phyloP scores from a whole-genome alignment of 2,329 filamentous ascomycete genomes.

The Coniochaeta sp. region DNA sequence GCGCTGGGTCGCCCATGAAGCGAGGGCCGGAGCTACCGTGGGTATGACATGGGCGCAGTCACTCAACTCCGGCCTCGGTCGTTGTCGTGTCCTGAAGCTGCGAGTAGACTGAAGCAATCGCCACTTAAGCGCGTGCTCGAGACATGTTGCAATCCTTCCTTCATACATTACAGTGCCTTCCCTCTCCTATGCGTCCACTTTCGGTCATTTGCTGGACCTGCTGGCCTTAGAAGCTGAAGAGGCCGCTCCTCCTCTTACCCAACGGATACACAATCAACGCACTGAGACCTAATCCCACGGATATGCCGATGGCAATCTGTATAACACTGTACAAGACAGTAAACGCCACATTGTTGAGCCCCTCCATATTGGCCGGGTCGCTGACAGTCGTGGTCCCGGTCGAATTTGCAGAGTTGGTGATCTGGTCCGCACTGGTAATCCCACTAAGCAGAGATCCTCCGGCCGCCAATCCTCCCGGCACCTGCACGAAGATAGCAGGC shows the following conservation, averaged over 20 bases:
- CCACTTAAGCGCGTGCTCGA: too few relatives aligned
- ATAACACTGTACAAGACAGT: conserved; percentile 51
- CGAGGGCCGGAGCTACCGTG: background rate
- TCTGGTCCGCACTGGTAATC: conserved; percentile 47
- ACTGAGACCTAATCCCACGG: conserved; percentile 52
- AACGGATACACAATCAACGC: conserved; percentile 48
- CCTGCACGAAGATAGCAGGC: conserved; percentile 74
- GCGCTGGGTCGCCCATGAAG: background rate
- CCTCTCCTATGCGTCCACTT: too few relatives aligned
- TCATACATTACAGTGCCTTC: too few relatives aligned
- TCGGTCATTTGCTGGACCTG: too few relatives aligned
- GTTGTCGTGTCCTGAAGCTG: too few relatives aligned
- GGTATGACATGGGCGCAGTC: background rate
- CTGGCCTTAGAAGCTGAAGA: conserved; percentile 52
- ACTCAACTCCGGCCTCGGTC: too few relatives aligned
- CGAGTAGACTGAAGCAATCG: too few relatives aligned
- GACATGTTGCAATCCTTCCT: too few relatives aligned
- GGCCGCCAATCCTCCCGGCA: conserved; percentile 55
- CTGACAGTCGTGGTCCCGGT: conserved; percentile 20
- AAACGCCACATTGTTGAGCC: conserved; percentile 39
- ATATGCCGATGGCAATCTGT: conserved; percentile 55
- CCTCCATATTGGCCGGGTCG: conserved; percentile 8
- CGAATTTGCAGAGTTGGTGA: conserved; percentile 27
- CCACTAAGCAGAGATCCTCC: conserved; percentile 53
- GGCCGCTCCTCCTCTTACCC: conserved; percentile 49